These are phyloP conservation scores for Wickerhamomyces ciferrii DNA, from an alignment of 805 yeast species.

Conservation along the genomic window DNA sequence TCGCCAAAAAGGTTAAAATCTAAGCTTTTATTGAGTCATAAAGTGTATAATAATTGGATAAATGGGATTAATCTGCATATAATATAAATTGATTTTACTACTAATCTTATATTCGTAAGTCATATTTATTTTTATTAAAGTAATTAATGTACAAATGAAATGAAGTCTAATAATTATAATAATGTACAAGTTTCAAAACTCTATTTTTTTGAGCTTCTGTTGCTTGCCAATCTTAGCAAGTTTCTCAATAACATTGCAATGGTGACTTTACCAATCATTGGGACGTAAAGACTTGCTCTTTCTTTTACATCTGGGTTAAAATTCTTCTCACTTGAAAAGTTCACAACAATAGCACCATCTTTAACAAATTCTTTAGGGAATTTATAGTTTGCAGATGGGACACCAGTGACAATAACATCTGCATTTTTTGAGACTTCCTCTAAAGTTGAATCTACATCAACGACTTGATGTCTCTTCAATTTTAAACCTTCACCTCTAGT, in stretches of 20 bases:
- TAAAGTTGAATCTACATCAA: constrained; percentile 47
- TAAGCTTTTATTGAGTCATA: constrained; percentile 4
- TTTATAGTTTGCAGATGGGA: constrained; percentile 78
- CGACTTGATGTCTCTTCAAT: constrained; percentile 77
- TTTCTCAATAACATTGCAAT: constrained; percentile 92
- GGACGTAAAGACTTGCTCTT: constrained; percentile 88
- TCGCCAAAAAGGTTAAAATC: constrained; percentile 22
- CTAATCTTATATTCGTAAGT: not conserved
- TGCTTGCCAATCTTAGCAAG: constrained; percentile 73
- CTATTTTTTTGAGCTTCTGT: constrained; percentile 29
- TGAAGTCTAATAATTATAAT: not conserved
- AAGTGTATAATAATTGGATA: not conserved
- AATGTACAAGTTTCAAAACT: not conserved
- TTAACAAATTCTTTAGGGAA: constrained; percentile 78
- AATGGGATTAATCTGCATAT: not conserved
- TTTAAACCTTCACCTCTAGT: constrained; percentile 91
- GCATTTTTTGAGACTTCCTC: constrained; percentile 67
- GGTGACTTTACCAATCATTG: constrained; percentile 94
- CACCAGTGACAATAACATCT: constrained; percentile 95
- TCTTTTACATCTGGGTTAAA: constrained; percentile 78
- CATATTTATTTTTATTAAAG: not conserved
- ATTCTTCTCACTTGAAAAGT: constrained; percentile 86
- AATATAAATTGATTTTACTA: not conserved
- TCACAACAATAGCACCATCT: constrained; percentile 87
- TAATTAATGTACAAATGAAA: not conserved